Evolutionary conservation across 805 yeast genomes (phyloP).

Genomic region (Saccharomycopsis fermentans): DNA sequence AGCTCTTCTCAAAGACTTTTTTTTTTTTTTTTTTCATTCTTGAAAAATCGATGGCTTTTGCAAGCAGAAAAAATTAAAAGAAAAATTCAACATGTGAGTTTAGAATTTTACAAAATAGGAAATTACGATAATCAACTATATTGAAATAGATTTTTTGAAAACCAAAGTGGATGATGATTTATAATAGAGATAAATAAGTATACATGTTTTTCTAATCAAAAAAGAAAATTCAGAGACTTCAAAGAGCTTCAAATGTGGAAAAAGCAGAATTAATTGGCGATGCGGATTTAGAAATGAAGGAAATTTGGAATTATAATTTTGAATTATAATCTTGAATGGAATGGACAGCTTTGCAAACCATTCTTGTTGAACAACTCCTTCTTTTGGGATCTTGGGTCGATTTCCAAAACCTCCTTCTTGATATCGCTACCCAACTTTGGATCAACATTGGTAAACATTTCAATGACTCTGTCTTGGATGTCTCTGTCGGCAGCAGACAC

Average conservation of each 20-base stretch:
- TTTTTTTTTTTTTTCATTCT: not conserved
- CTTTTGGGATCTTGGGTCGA: conserved; percentile 33
- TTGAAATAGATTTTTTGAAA: too few species aligned
- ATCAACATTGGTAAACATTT: conserved; percentile 65
- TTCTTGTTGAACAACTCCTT: conserved; percentile 13
- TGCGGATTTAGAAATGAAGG: too few species aligned
- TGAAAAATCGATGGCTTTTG: not conserved
- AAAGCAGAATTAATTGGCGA: too few species aligned
- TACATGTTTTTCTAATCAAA: too few species aligned
- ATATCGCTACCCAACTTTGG: conserved; percentile 57
- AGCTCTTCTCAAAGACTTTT: not conserved
- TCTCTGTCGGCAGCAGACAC: conserved; percentile 56
- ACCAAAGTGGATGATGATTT: too few species aligned
- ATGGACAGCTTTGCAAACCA: conserved; percentile 14
- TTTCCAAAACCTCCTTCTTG: conserved; percentile 48
- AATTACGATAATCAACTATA: too few species aligned
- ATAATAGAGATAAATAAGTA: too few species aligned
- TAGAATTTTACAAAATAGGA: too few species aligned
- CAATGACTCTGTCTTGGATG: conserved; percentile 71
- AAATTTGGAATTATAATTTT: too few species aligned
- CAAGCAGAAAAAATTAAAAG: too few species aligned
- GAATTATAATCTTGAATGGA: conserved; percentile 13
- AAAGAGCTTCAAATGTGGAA: not conserved
- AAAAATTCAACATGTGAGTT: too few species aligned
- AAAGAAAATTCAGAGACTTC: too few species aligned